Percentiles rank a stretch among this genome's conserved stretches.
These are phyloP conservation scores for Oenanthe javanica DNA, from an alignment of 140 eudicot species.

Conservation along the genomic window DNA sequence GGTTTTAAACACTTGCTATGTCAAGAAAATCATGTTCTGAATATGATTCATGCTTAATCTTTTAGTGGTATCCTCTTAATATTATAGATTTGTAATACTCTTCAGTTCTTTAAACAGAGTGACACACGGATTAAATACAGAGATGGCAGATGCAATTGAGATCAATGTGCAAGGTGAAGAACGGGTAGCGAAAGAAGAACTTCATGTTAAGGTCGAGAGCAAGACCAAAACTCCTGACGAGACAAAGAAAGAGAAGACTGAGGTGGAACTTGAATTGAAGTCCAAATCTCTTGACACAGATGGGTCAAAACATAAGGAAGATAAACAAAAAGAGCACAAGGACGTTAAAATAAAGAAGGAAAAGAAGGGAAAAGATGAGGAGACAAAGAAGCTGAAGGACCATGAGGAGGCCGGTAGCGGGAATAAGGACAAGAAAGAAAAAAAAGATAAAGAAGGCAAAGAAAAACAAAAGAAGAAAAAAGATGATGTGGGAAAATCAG, in stretches of 20 bases:
- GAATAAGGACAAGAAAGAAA: constrained; percentile 23
- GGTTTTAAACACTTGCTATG: neutral
- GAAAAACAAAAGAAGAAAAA: constrained; percentile 20
- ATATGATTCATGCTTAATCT: neutral
- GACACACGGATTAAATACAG: neutral
- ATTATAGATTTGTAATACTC: neutral
- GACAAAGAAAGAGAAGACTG: constrained; percentile 30
- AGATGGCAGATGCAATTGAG: constrained; percentile 36
- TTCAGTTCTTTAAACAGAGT: neutral
- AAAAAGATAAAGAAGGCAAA: constrained; percentile 13
- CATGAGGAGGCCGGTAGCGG: constrained; percentile 17
- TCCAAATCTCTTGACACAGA: constrained; percentile 43
- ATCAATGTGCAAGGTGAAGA: constrained; percentile 26
- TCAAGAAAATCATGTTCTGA: neutral
- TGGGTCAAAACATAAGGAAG: constrained; percentile 36
- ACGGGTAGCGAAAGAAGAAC: constrained; percentile 30
- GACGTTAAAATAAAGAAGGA: constrained; percentile 1
- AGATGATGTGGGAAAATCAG: constrained; percentile 17
- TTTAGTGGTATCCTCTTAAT: neutral
- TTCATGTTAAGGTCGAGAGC: constrained; percentile 34
- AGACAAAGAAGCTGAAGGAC: constrained; percentile 9
- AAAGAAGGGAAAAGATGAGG: constrained; percentile 28
- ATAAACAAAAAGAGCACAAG: constrained; percentile 25
- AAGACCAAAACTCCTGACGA: constrained; percentile 32
- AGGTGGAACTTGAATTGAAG: constrained; percentile 39